Evolutionary conservation across 2,329 filamentous ascomycete species (phyloP).

Genomic region (Trichocomaceae sp.): DNA sequence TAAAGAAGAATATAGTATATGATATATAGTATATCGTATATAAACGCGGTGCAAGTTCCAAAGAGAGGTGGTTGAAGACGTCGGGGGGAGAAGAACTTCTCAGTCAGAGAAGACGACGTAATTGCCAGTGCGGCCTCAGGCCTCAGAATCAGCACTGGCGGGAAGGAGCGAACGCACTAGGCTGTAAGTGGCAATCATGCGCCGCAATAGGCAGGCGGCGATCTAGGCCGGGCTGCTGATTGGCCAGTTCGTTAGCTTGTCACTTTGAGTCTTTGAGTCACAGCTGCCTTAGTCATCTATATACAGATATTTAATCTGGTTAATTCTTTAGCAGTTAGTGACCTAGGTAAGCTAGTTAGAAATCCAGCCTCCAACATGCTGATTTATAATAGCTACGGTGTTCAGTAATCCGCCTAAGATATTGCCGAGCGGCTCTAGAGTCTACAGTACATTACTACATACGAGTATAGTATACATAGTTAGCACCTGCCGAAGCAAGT

Average conservation of each 20-base stretch:
- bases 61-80: background rate
- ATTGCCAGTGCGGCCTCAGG: background rate
- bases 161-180: background rate
- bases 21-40: background rate
- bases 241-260: background rate
- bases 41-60: too few relatives aligned
- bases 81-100: background rate
- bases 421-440: too few relatives aligned
- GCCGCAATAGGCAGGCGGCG: background rate
- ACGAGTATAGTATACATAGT: too few relatives aligned
- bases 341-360: too few relatives aligned
- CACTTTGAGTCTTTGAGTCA: too few relatives aligned
- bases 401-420: background rate
- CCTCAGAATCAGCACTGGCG: background rate
- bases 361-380: background rate
- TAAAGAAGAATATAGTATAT: too few relatives aligned
- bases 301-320: too few relatives aligned
- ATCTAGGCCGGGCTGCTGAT: too few relatives aligned
- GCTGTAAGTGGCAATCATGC: constrained; percentile 3
- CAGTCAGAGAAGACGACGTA: constrained; percentile 1
- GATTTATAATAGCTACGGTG: background rate
- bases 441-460: too few relatives aligned
- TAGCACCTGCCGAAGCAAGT: too few relatives aligned
- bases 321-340: too few relatives aligned
- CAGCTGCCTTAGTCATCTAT: too few relatives aligned